phyloP scores from a whole-genome alignment of 2,329 filamentous ascomycete genomes.

The Grosmannia clavigera region DNA sequence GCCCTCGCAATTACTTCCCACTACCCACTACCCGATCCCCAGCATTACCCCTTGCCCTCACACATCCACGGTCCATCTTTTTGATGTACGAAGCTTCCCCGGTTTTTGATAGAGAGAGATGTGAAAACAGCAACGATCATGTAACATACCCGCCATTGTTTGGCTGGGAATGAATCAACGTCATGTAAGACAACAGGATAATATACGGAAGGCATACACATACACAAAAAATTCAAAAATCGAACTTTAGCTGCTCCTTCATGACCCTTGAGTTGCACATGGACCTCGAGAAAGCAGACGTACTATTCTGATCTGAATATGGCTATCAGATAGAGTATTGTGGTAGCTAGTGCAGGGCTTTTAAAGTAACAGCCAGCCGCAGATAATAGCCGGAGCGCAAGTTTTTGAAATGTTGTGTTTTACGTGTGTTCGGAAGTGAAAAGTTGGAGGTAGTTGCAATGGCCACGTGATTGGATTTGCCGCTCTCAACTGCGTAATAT shows the following conservation, averaged over 20 bases:
- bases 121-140: slow-evolving; percentile 12
- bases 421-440: too few species aligned
- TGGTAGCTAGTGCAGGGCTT: too few species aligned
- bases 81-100: background rate
- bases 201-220: slow-evolving; percentile 14
- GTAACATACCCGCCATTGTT: slow-evolving; percentile 13
- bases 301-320: too few species aligned
- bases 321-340: too few species aligned
- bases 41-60: background rate
- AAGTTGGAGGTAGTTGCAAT: background rate
- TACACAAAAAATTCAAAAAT: slow-evolving; percentile 7
- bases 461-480: background rate
- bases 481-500: background rate
- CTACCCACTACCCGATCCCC: background rate
- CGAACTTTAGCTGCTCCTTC: background rate
- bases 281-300: background rate
- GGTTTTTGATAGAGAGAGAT: slow-evolving; percentile 11
- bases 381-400: too few species aligned
- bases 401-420: too few species aligned
- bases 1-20: background rate
- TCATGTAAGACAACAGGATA: slow-evolving; percentile 16
- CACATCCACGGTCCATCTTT: background rate
- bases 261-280: background rate
- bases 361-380: too few species aligned
- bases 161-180: slow-evolving; percentile 14